Evolutionary conservation across 1,139 yeast species (phyloP).

Genomic region (Suhomyces bokatorum): DNA sequence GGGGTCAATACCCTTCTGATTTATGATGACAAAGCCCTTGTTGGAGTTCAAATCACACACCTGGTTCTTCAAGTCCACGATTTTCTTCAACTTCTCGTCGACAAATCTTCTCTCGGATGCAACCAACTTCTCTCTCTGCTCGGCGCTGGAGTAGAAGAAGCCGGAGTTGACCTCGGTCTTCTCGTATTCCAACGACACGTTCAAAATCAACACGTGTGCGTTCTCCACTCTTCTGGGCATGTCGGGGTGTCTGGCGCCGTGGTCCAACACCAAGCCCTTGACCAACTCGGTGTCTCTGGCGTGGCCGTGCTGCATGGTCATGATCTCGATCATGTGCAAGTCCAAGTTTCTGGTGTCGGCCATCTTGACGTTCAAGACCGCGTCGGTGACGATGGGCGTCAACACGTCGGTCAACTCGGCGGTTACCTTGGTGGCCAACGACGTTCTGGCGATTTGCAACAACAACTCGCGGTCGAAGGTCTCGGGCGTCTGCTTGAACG

Average conservation of each 20-base stretch:
- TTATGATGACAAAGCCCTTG: slow-evolving; percentile 88
- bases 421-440: slow-evolving; percentile 83
- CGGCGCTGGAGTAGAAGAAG: slow-evolving; percentile 91
- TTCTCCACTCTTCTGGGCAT: slow-evolving; percentile 90
- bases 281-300: slow-evolving; percentile 82
- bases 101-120: slow-evolving; percentile 93
- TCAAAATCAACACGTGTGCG: slow-evolving; percentile 82
- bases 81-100: slow-evolving; percentile 88
- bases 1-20: slow-evolving; percentile 99
- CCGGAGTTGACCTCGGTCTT: slow-evolving; percentile 98
- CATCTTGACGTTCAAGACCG: slow-evolving; percentile 75
- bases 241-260: slow-evolving; percentile 99
- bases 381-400: slow-evolving; percentile 95
- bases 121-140: slow-evolving; percentile 93
- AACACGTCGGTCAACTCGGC: slow-evolving; percentile 74
- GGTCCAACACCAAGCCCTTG: slow-evolving; percentile 91
- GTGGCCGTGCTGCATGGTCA: slow-evolving; percentile 95
- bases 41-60: slow-evolving; percentile 78
- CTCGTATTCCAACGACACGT: slow-evolving; percentile 94
- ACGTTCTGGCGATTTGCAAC: slow-evolving; percentile 87
- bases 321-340: slow-evolving; percentile 95
- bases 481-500: slow-evolving; percentile 50
- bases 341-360: slow-evolving; percentile 60
- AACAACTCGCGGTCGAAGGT: slow-evolving; percentile 79
- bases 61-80: slow-evolving; percentile 87